Percentiles rank a stretch among this genome's conserved stretches.
phyloP scores from a whole-genome alignment of 345 rosid species.

The Salix koriyanagi region DNA sequence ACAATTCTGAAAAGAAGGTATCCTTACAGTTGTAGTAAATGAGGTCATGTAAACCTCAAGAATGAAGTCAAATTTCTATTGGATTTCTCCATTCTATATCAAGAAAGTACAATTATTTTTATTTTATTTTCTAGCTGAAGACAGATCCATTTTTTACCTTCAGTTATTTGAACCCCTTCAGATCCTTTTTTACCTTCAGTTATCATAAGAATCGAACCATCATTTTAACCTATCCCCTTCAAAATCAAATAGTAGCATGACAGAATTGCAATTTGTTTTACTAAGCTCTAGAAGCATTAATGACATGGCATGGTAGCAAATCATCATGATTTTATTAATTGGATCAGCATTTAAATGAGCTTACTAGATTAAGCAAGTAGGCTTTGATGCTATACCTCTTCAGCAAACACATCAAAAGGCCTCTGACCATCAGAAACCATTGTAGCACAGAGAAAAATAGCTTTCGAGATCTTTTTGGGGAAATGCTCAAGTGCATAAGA shows the following conservation, averaged over 20 bases:
- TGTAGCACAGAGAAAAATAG: conserved; percentile 79
- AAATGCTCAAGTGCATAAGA: conserved; percentile 79
- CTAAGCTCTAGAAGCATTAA: background rate
- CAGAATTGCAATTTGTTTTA: background rate
- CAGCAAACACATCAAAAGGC: conserved; percentile 92
- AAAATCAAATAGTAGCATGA: background rate
- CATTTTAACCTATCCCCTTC: background rate
- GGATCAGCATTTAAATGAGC: background rate
- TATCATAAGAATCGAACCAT: background rate
- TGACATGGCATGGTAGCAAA: background rate
- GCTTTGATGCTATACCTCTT: conserved; percentile 52
- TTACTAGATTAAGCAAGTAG: background rate
- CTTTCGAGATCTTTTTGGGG: conserved; percentile 73
- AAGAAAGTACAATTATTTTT: background rate
- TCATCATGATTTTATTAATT: background rate
- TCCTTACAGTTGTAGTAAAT: background rate
- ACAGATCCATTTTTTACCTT: background rate
- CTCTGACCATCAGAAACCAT: conserved; percentile 86
- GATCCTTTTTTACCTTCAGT: background rate
- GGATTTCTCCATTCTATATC: background rate
- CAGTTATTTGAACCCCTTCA: background rate
- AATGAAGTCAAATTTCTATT: background rate
- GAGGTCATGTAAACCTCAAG: background rate
- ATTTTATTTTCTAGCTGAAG: background rate
- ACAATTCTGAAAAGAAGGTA: background rate